Base-by-base conservation (phyloP, 176 grass and related monocot species). In the Phoenix dactylifera region DNA sequence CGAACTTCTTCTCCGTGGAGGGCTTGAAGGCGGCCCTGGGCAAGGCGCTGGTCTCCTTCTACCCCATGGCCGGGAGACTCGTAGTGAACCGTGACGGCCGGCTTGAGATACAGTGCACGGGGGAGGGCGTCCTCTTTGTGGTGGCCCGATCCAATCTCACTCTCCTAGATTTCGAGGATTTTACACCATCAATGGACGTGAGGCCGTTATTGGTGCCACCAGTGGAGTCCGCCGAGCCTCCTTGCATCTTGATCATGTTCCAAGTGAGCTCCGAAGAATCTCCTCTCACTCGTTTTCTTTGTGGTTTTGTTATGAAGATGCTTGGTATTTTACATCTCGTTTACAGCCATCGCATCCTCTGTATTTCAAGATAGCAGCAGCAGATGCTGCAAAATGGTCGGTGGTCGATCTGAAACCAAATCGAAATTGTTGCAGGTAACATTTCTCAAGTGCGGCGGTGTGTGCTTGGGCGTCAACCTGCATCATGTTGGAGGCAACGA, bases 31-130 rank as follows among this genome's bases (percentile, higher is more conserved):
- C 22, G 54, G 73, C 77, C 57, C 61, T 91, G 7, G 65, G 79
- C 28, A 91, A 74, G 79, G 79, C 68, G 18, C 69, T 91, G 48
- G 88, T 83, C 23, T 24, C 51, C 5, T 91, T 91, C 60, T 86
- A 91, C 62, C 79, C 82, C 1, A 59, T 91, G 16, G 83, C 88
- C 39, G 88, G 88, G 49, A 73, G 88, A 15, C 57, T 93, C 15
- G 66, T 63, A 1, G 24, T n/a, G 5, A 83, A 81, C 20, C 16
- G 28, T 16, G 10, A 17, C 1, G 80, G 77, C 18, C 65, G 88
- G 16, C 39, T 73, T 22, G 83, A 87, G 88, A 83, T 93, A 50
- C 23, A 51, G 56, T 87, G 88, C 74, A 84, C 63, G 24, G 67
- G 80, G 4, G 80, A 93, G 1, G 88, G 80, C 0, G 80, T 30